phyloP scores from a whole-genome alignment of 768 basidiomycete species.

The Xerocomellus amylosporus region DNA sequence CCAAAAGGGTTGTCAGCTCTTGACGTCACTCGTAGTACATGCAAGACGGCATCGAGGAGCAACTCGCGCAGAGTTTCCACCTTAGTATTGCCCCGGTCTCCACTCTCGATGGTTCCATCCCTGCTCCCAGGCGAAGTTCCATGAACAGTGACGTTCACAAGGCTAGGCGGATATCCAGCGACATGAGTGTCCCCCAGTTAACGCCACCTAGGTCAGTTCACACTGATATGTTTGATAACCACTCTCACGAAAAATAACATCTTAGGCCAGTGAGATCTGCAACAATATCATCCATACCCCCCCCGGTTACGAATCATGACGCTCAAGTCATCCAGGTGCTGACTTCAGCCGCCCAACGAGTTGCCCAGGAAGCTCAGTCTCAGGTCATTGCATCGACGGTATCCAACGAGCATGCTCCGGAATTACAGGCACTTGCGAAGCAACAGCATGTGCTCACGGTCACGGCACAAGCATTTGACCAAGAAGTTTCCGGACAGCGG shows the following conservation, averaged over 20 bases:
- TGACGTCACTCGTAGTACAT: conserved; percentile 39
- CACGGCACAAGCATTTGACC: conserved; percentile 73
- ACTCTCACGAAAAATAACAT: conserved; percentile 5
- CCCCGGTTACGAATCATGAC: conserved; percentile 46
- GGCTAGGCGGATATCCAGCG: conserved; percentile 41
- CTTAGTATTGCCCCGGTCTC: conserved; percentile 70
- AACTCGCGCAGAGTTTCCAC: conserved; percentile 62
- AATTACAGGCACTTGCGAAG: conserved; percentile 69
- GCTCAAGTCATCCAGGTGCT: conserved; percentile 76
- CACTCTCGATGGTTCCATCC: conserved; percentile 43
- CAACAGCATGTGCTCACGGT: conserved; percentile 76
- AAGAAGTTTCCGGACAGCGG: conserved; percentile 57
- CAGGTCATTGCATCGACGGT: conserved; percentile 56
- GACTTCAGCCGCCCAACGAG: conserved; percentile 72
- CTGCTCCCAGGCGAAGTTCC: conserved; percentile 47
- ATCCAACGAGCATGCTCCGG: conserved; percentile 43
- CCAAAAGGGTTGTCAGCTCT: background rate
- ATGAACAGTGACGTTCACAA: conserved; percentile 42
- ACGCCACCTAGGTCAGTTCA: conserved; percentile 29
- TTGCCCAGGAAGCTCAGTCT: conserved; percentile 69
- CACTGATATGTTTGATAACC: background rate
- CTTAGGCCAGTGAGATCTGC: conserved; percentile 33
- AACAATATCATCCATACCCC: conserved; percentile 28
- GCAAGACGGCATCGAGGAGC: conserved; percentile 73
- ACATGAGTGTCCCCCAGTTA: conserved; percentile 36